Conservation (phyloP, 805 yeast species). For the Kluyveromyces lactis region DNA sequence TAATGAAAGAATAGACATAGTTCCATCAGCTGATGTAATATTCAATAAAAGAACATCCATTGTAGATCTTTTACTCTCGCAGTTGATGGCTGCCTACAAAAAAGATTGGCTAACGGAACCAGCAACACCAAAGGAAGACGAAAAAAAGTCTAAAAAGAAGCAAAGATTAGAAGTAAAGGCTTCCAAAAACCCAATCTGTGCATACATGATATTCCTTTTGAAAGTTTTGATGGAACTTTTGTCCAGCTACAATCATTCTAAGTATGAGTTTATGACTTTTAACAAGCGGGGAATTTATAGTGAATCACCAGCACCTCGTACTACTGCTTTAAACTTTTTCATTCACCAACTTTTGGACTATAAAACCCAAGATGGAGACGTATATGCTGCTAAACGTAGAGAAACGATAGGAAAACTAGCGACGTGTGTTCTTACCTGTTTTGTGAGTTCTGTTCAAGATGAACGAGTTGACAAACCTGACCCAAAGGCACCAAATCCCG, state of each 20-base stretch:
- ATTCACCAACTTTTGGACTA: slow-evolving; percentile 66
- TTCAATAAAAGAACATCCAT: slow-evolving; percentile 42
- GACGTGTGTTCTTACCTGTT: slow-evolving; percentile 48
- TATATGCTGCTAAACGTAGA: slow-evolving; percentile 39
- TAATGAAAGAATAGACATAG: slow-evolving; percentile 15
- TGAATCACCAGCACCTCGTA: slow-evolving; percentile 53
- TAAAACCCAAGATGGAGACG: slow-evolving; percentile 30
- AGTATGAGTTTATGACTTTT: slow-evolving; percentile 72
- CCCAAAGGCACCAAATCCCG: slow-evolving; percentile 51
- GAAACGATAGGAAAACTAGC: slow-evolving; percentile 55
- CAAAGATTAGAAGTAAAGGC: slow-evolving; percentile 26
- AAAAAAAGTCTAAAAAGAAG: slow-evolving; percentile 10
- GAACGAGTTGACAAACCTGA: slow-evolving; percentile 33
- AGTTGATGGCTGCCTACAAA: slow-evolving; percentile 46
- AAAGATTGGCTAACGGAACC: slow-evolving; percentile 37
- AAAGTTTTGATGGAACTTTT: slow-evolving; percentile 63
- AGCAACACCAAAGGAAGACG: slow-evolving; percentile 16
- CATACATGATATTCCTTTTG: slow-evolving; percentile 60
- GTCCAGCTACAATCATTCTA: slow-evolving; percentile 71
- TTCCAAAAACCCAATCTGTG: slow-evolving; percentile 47
- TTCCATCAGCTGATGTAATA: slow-evolving; percentile 9
- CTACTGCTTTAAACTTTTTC: slow-evolving; percentile 69
- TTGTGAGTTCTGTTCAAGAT: slow-evolving; percentile 52
- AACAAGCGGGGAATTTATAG: slow-evolving; percentile 44
- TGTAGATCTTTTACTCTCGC: slow-evolving; percentile 52